phyloP scores from a whole-genome alignment of 257 asterid genomes.

The Solanum appendiculatum region DNA sequence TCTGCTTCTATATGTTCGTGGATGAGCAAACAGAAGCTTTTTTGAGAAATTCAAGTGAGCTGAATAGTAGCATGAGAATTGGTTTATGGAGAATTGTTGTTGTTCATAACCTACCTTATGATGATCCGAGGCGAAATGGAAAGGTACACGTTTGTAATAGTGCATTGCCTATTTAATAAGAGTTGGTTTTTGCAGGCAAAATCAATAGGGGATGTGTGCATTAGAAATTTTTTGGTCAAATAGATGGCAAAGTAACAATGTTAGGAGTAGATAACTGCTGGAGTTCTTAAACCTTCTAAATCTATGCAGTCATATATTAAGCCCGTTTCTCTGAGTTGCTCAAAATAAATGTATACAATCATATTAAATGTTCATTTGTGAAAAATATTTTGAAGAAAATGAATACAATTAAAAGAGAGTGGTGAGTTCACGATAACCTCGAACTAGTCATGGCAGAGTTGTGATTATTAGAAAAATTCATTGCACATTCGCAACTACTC shows the following conservation, averaged over 20 bases:
- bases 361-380: background rate
- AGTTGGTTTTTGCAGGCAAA: background rate
- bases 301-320: background rate
- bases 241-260: background rate
- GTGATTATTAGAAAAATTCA: background rate
- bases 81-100: constrained; percentile 85
- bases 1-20: constrained; percentile 85
- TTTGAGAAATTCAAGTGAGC: constrained; percentile 50
- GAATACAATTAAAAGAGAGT: background rate
- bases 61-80: constrained; percentile 52
- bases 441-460: background rate
- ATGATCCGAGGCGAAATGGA: constrained; percentile 90
- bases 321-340: background rate
- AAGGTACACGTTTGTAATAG: constrained; percentile 38
- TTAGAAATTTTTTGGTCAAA: background rate
- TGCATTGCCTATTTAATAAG: background rate
- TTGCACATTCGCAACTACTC: background rate
- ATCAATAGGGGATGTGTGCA: background rate
- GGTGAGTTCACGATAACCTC: background rate
- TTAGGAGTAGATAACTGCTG: background rate
- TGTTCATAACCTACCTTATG: constrained; percentile 72
- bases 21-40: constrained; percentile 64
- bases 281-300: background rate
- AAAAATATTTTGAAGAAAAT: background rate
- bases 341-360: background rate